Conservation (phyloP, 345 rosid genomes). For the Diplotaxis tenuifolia region DNA sequence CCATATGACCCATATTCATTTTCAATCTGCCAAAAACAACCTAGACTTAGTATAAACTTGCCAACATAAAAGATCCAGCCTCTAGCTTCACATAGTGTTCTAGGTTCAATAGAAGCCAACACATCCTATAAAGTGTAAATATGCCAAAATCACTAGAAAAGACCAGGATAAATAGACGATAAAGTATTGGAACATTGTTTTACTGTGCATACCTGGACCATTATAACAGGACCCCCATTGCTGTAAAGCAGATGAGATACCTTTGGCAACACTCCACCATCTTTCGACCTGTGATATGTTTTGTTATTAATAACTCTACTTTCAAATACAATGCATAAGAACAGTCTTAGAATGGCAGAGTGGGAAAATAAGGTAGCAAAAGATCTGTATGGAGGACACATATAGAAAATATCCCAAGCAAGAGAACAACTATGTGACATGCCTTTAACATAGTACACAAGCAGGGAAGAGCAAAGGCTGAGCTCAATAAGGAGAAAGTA, state of each 20-base stretch:
- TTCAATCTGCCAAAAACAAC: slow-evolving; percentile 61
- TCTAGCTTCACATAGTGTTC: slow-evolving; percentile 5
- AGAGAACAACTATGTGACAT: not conserved
- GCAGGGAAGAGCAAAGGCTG: not conserved
- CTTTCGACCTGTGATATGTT: slow-evolving; percentile 57
- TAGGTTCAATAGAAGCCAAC: not conserved
- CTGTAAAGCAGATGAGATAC: slow-evolving; percentile 65
- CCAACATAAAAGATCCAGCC: not conserved
- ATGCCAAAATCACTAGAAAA: not conserved
- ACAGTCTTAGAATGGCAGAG: not conserved
- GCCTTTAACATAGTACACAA: not conserved
- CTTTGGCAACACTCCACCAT: slow-evolving; percentile 88
- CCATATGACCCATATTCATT: slow-evolving; percentile 98
- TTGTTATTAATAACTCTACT: slow-evolving; percentile 13
- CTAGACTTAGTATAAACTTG: not conserved
- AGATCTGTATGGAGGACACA: not conserved
- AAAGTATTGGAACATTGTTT: not conserved
- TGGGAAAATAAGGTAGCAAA: not conserved
- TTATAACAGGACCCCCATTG: slow-evolving; percentile 84
- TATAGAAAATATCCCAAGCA: not conserved
- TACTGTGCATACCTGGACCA: slow-evolving; percentile 68
- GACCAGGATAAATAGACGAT: not conserved
- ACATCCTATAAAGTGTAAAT: not conserved
- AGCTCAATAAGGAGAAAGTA: not conserved
- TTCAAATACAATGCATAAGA: not conserved